Conservation (phyloP, 257 asterid genomes). For the Nicotiana otophora region DNA sequence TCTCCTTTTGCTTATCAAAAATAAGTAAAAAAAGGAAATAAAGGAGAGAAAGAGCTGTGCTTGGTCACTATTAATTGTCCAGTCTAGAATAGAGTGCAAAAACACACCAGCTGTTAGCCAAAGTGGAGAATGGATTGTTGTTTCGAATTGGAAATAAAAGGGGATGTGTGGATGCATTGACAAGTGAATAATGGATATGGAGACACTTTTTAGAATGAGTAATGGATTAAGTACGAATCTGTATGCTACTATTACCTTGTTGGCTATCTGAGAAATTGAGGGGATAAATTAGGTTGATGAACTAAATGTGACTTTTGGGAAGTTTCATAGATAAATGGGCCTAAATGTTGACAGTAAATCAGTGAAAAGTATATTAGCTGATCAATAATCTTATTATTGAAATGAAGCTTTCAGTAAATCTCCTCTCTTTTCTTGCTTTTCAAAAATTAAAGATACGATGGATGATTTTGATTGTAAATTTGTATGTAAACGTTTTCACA, state of each 20-base stretch:
- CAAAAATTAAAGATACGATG: background rate
- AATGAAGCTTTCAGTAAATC: background rate
- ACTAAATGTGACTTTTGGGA: background rate
- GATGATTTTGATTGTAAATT: background rate
- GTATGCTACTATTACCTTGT: background rate
- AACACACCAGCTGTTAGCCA: background rate
- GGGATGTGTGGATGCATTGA: background rate
- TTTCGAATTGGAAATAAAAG: background rate
- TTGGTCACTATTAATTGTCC: background rate
- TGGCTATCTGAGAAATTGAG: background rate
- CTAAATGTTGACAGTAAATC: background rate
- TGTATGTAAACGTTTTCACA: background rate
- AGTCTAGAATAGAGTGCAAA: background rate
- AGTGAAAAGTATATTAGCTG: background rate
- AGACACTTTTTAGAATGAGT: background rate
- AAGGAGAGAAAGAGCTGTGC: background rate
- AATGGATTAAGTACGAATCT: background rate
- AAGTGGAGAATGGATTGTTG: background rate
- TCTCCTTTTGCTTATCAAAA: background rate
- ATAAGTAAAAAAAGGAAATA: background rate
- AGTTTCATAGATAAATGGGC: background rate
- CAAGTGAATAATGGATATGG: background rate
- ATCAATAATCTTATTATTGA: background rate
- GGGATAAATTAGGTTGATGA: background rate
- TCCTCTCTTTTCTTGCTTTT: background rate